phyloP scores from a whole-genome alignment of 768 basidiomycete species.

The Mycena kentingensis region DNA sequence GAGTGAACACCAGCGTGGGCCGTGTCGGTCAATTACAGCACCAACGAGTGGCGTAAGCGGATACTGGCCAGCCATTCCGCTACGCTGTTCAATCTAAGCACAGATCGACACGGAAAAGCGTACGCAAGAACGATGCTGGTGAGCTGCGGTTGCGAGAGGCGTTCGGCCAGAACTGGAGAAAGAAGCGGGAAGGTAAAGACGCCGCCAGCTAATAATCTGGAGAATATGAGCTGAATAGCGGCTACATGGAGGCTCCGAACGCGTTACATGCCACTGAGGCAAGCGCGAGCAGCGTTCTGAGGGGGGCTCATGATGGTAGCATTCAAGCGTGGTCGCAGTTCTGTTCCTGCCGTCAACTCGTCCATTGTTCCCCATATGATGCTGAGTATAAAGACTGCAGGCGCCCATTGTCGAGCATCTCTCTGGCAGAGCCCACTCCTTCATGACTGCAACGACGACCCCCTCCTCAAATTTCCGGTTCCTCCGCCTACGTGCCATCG shows the following conservation, averaged over 20 bases:
- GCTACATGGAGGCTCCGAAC: too few relatives aligned
- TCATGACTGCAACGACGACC: conserved; percentile 3
- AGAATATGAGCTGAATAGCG: too few relatives aligned
- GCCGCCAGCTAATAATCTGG: conserved; percentile 75
- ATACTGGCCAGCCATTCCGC: conserved; percentile 85
- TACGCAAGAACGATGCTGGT: conserved; percentile 80
- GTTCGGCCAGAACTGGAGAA: conserved; percentile 59
- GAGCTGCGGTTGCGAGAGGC: conserved; percentile 71
- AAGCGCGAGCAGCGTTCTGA: too few relatives aligned
- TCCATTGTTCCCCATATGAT: too few relatives aligned
- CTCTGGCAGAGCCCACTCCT: conserved; percentile 3
- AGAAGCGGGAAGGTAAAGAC: conserved; percentile 80
- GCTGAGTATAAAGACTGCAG: not conserved
- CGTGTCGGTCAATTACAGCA: conserved; percentile 64
- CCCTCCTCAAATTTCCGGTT: conserved; percentile 12
- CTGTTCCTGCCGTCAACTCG: too few relatives aligned
- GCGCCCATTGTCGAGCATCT: not conserved
- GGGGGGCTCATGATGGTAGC: too few relatives aligned
- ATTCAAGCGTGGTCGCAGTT: too few relatives aligned
- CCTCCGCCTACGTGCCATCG: conserved; percentile 14
- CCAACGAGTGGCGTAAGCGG: conserved; percentile 73
- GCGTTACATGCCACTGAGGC: too few relatives aligned
- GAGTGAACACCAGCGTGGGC: conserved; percentile 69
- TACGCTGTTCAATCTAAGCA: conserved; percentile 31
- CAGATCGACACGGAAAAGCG: conserved; percentile 27